phyloP scores from a whole-genome alignment of 2,329 filamentous ascomycete genomes.

The Stemphylium vesicarium region DNA sequence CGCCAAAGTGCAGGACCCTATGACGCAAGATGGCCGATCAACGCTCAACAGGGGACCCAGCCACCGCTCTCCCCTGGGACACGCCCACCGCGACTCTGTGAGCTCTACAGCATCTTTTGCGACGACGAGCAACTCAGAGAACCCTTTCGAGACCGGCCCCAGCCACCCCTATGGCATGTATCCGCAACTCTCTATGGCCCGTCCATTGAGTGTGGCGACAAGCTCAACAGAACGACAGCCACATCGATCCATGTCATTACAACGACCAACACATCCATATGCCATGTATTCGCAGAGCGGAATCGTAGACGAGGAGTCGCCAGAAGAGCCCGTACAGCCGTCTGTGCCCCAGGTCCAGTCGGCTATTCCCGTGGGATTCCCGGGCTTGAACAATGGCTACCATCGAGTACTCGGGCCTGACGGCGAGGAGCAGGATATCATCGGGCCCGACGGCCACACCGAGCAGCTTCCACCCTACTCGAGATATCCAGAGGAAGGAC shows the following conservation, averaged over 20 bases:
- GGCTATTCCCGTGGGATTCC: conserved; percentile 75
- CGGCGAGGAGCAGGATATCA: conserved; percentile 86
- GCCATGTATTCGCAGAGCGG: conserved; percentile 85
- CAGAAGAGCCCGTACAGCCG: conserved; percentile 28
- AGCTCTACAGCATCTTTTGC: conserved; percentile 52
- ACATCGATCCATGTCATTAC: conserved; percentile 64
- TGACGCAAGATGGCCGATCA: conserved; percentile 30
- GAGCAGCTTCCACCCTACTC: conserved; percentile 93
- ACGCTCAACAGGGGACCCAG: conserved; percentile 33
- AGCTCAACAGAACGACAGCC: conserved; percentile 69
- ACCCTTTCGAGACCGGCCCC: conserved; percentile 74
- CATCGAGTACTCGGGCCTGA: conserved; percentile 76
- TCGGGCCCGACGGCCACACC: conserved; percentile 85
- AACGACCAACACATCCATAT: conserved; percentile 82
- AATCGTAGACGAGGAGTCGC: conserved; percentile 54
- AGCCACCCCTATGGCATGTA: conserved; percentile 89
- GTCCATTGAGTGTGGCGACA: conserved; percentile 72
- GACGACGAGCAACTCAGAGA: conserved; percentile 57
- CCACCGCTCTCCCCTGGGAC: conserved; percentile 34
- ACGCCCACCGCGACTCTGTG: conserved; percentile 41
- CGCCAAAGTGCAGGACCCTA: conserved; percentile 39
- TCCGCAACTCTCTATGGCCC: conserved; percentile 66
- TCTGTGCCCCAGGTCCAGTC: conserved; percentile 49
- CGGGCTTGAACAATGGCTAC: conserved; percentile 69
- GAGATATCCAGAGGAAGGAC: conserved; percentile 80